Conservation (phyloP, 192 early-diverging fungal species). For the Backusella liffmaniae region DNA sequence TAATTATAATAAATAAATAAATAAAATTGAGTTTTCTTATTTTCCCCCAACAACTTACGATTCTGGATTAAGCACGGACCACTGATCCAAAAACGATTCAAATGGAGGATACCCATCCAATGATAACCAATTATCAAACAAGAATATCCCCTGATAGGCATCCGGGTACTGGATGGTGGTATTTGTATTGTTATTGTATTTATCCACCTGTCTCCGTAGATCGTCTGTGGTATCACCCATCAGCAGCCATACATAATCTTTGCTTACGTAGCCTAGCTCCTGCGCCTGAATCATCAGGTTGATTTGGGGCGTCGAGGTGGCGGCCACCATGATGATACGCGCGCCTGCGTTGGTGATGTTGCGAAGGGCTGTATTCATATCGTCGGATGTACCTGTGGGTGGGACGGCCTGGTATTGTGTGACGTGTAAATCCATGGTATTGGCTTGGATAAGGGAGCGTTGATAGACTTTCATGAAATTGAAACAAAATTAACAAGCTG, state of each 20-base stretch:
- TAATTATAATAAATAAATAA: conserved; percentile 11
- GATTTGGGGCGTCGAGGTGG: conserved; percentile 32
- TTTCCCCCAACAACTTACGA: conserved; percentile 24
- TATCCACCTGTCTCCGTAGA: conserved; percentile 15
- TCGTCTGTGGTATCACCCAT: conserved; percentile 37
- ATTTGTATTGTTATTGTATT: conserved; percentile 7
- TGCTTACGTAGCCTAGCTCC: conserved; percentile 29
- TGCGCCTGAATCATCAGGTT: conserved; percentile 40
- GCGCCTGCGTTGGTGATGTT: conserved; percentile 36
- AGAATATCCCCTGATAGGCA: conserved; percentile 37
- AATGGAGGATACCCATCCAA: conserved; percentile 46
- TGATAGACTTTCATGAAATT: conserved; percentile 37
- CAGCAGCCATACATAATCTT: conserved; percentile 45
- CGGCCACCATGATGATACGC: conserved; percentile 46
- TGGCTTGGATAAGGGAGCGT: conserved; percentile 28
- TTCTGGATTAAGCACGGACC: conserved; percentile 37
- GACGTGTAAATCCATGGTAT: conserved; percentile 32
- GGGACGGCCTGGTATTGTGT: conserved; percentile 38
- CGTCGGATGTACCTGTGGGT: conserved; percentile 25
- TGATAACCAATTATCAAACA: conserved; percentile 47
- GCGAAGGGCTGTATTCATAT: conserved; percentile 22
- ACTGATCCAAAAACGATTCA: conserved; percentile 43
- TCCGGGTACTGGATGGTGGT: conserved; percentile 1
- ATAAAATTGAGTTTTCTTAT: too few species aligned
- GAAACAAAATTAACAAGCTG: not conserved